Evolutionary conservation across 2,329 filamentous ascomycete genomes (phyloP).

Genomic region (Penicillium sp.): DNA sequence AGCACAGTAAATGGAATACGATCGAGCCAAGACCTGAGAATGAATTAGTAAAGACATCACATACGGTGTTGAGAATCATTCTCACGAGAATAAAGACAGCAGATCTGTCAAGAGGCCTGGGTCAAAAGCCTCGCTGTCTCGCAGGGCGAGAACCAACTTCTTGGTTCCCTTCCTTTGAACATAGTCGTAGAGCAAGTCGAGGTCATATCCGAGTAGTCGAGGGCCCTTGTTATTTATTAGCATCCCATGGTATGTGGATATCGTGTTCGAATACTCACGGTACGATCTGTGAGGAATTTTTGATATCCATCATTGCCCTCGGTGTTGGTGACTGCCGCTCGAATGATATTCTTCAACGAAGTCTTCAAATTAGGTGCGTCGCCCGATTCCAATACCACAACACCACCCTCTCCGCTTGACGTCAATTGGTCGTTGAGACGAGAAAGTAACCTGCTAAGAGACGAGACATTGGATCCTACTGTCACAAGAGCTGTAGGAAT

Average conservation of each 20-base stretch:
- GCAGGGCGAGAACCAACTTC: slow-evolving; percentile 49
- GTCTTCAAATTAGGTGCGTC: slow-evolving; percentile 52
- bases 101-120: slow-evolving; percentile 49
- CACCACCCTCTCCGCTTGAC: slow-evolving; percentile 35
- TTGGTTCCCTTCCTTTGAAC: slow-evolving; percentile 40
- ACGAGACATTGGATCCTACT: slow-evolving; percentile 49
- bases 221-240: slow-evolving; percentile 37
- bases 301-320: slow-evolving; percentile 46
- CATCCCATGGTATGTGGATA: neutral
- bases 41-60: slow-evolving; percentile 25
- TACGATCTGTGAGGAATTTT: slow-evolving; percentile 42
- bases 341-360: slow-evolving; percentile 51
- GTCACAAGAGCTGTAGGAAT: slow-evolving; percentile 49
- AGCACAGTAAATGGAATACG: slow-evolving; percentile 64
- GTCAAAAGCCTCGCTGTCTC: slow-evolving; percentile 54
- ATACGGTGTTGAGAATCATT: neutral
- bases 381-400: slow-evolving; percentile 49
- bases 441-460: slow-evolving; percentile 42
- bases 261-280: slow-evolving; percentile 31
- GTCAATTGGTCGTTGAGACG: slow-evolving; percentile 41
- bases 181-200: slow-evolving; percentile 51
- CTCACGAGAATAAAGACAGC: slow-evolving; percentile 53
- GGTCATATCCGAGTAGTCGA: slow-evolving; percentile 50
- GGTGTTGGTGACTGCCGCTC: slow-evolving; percentile 43
- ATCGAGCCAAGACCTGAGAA: slow-evolving; percentile 61